Evolutionary conservation across 140 eudicot species (phyloP).

Genomic region (Cichorium intybus): DNA sequence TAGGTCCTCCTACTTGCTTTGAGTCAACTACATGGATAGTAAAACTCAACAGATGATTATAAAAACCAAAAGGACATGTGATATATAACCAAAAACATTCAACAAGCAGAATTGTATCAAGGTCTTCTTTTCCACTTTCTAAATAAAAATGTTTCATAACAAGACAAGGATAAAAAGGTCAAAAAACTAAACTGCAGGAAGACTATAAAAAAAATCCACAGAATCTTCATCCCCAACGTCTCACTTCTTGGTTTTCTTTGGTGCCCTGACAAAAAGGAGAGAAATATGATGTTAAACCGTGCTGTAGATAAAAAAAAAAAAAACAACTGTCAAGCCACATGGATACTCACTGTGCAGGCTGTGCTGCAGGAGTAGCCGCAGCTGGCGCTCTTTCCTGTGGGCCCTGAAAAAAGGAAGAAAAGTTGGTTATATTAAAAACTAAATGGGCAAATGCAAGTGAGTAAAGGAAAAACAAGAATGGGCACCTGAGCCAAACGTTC

Average conservation of each 20-base stretch:
- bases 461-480: background rate
- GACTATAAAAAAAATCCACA: conserved; percentile 17
- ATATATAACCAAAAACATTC: conserved; percentile 23
- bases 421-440: background rate
- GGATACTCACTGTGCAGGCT: conserved; percentile 48
- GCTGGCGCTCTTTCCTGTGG: conserved; percentile 55
- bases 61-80: background rate
- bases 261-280: conserved; percentile 14
- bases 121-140: background rate
- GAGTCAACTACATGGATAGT: background rate
- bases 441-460: background rate
- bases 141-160: conserved; percentile 17
- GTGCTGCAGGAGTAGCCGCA: conserved; percentile 40
- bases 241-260: conserved; percentile 42
- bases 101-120: conserved; percentile 24
- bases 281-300: background rate
- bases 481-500: conserved; percentile 87
- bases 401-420: conserved; percentile 28
- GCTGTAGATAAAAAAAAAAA: background rate
- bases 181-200: conserved; percentile 29
- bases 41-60: background rate
- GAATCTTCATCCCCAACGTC: conserved; percentile 19
- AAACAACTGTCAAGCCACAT: background rate
- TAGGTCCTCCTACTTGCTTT: too few relatives aligned
- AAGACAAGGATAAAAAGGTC: conserved; percentile 11